Evolutionary conservation across 106 monocot genomes (phyloP).

Genomic region (Dendrobium nobile): DNA sequence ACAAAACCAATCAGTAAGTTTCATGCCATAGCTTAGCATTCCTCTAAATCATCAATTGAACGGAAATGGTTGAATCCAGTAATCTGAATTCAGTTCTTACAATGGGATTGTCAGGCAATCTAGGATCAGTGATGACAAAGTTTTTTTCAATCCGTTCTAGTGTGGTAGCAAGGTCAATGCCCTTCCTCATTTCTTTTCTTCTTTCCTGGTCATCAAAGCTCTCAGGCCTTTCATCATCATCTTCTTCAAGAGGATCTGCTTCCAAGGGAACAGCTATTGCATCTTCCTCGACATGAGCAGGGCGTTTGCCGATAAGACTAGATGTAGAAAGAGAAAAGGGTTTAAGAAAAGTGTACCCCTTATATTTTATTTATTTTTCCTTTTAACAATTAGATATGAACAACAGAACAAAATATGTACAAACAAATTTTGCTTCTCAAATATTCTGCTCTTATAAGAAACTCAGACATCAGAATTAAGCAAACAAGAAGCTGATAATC

Average conservation of each 20-base stretch:
- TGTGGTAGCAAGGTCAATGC: slow-evolving; percentile 95
- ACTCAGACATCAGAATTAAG: background rate
- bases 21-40: background rate
- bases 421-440: background rate
- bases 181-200: slow-evolving; percentile 96
- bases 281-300: slow-evolving; percentile 31
- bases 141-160: slow-evolving; percentile 99
- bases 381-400: background rate
- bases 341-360: background rate
- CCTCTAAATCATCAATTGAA: background rate
- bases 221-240: slow-evolving; percentile 80
- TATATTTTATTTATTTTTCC: background rate
- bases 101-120: slow-evolving; percentile 98
- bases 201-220: slow-evolving; percentile 76
- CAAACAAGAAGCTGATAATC: background rate
- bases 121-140: slow-evolving; percentile 98
- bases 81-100: slow-evolving; percentile 40
- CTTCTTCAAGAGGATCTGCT: slow-evolving; percentile 34
- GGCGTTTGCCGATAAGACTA: slow-evolving; percentile 70
- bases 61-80: background rate
- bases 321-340: slow-evolving; percentile 2
- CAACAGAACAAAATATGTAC: background rate
- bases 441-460: background rate
- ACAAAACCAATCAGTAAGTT: slow-evolving; percentile 5
- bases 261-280: slow-evolving; percentile 30